Conservation (phyloP, 2,329 filamentous ascomycete genomes). For the Phoma herbarum region DNA sequence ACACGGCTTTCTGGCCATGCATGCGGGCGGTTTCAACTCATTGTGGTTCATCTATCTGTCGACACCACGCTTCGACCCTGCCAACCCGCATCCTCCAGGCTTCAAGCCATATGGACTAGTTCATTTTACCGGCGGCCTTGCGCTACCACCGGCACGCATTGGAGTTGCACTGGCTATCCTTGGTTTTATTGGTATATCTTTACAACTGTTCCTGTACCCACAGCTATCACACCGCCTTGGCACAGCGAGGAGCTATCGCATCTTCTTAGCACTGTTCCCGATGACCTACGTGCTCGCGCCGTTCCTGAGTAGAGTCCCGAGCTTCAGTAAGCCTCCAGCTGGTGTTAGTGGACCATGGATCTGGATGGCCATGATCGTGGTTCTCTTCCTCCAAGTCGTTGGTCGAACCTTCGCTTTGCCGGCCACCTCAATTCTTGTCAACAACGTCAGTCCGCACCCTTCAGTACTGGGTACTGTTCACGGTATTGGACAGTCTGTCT, state of each 20-base stretch:
- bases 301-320: slow-evolving; percentile 55
- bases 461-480: slow-evolving; percentile 65
- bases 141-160: slow-evolving; percentile 57
- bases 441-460: slow-evolving; percentile 62
- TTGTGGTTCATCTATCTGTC: slow-evolving; percentile 62
- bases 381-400: slow-evolving; percentile 56
- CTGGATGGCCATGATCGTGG: slow-evolving; percentile 54
- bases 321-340: slow-evolving; percentile 48
- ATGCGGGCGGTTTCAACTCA: slow-evolving; percentile 60
- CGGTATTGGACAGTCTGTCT: slow-evolving; percentile 67
- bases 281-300: slow-evolving; percentile 56
- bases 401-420: slow-evolving; percentile 64
- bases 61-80: slow-evolving; percentile 54
- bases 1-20: slow-evolving; percentile 57
- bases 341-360: slow-evolving; percentile 53
- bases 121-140: slow-evolving; percentile 60
- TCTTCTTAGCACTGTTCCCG: slow-evolving; percentile 56
- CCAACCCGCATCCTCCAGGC: slow-evolving; percentile 42
- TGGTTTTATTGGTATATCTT: slow-evolving; percentile 56
- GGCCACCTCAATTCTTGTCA: slow-evolving; percentile 62
- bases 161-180: slow-evolving; percentile 59
- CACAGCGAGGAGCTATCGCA: slow-evolving; percentile 52
- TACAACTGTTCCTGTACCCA: slow-evolving; percentile 59
- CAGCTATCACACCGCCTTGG: slow-evolving; percentile 53
- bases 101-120: slow-evolving; percentile 52